Conservation (phyloP, 1,139 yeast species). For the Candida pseudoviswanathii region DNA sequence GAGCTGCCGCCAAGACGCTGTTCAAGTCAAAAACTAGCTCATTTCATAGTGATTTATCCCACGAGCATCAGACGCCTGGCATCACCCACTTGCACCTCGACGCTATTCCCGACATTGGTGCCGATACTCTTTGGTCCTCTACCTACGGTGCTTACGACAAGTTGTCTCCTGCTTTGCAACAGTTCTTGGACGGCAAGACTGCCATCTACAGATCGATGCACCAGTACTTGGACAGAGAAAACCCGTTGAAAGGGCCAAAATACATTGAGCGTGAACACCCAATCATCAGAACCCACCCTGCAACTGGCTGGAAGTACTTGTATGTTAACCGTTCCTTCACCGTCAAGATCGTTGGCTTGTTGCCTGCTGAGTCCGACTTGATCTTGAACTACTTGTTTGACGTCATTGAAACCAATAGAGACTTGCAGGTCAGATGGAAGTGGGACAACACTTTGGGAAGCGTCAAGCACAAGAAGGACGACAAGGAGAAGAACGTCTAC, state of each 20-base stretch:
- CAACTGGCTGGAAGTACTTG: slow-evolving; percentile 44
- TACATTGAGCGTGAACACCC: slow-evolving; percentile 41
- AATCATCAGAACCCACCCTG: slow-evolving; percentile 42
- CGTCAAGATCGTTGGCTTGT: slow-evolving; percentile 35
- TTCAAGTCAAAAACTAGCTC: slow-evolving; percentile 31
- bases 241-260: slow-evolving; percentile 36
- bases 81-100: slow-evolving; percentile 38
- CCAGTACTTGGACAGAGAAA: slow-evolving; percentile 31
- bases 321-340: slow-evolving; percentile 40
- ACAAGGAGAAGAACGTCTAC: slow-evolving; percentile 44
- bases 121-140: slow-evolving; percentile 39
- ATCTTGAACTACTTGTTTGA: slow-evolving; percentile 35
- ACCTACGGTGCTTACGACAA: slow-evolving; percentile 43
- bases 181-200: slow-evolving; percentile 38
- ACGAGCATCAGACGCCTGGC: slow-evolving; percentile 38
- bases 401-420: slow-evolving; percentile 36
- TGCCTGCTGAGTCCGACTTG: slow-evolving; percentile 31
- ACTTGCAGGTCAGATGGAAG: slow-evolving; percentile 54
- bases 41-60: slow-evolving; percentile 35
- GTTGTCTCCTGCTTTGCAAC: slow-evolving; percentile 36
- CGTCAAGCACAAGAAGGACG: slow-evolving; percentile 1
- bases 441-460: slow-evolving; percentile 30
- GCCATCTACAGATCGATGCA: slow-evolving; percentile 39
- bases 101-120: slow-evolving; percentile 36
- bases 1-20: slow-evolving; percentile 19